These are phyloP conservation scores for Rhizopogon vulgaris DNA, from an alignment of 768 basidiomycete genomes.

Conservation along the genomic window DNA sequence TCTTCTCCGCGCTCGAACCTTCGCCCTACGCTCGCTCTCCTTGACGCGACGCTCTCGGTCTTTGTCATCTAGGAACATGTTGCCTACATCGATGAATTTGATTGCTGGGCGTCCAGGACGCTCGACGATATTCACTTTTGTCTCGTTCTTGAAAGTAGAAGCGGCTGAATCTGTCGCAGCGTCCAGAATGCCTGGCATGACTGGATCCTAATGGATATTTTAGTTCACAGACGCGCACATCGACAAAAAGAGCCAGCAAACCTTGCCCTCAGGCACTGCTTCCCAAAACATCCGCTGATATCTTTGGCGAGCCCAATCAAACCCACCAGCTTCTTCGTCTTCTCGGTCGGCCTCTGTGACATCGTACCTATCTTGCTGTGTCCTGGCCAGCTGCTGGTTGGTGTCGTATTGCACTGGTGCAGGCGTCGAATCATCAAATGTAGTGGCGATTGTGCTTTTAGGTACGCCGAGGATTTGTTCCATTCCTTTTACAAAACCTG, in stretches of 20 bases:
- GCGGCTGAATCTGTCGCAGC: conserved; percentile 36
- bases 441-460: conserved; percentile 11
- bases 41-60: conserved; percentile 46
- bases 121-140: conserved; percentile 32
- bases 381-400: not conserved
- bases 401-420: conserved; percentile 4
- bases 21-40: conserved; percentile 42
- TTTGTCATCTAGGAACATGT: conserved; percentile 56
- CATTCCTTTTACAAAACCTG: conserved; percentile 78
- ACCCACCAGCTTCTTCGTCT: conserved; percentile 44
- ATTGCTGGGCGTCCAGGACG: conserved; percentile 46
- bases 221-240: not conserved
- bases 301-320: conserved; percentile 51
- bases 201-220: conserved; percentile 40
- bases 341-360: conserved; percentile 56
- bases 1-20: conserved; percentile 23
- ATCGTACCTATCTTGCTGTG: conserved; percentile 32
- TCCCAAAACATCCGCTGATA: conserved; percentile 80
- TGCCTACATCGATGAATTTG: conserved; percentile 70
- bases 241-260: conserved; percentile 24
- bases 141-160: conserved; percentile 30
- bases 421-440: conserved; percentile 1
- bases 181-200: conserved; percentile 53
- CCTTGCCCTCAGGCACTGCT: conserved; percentile 63
- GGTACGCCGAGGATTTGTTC: conserved; percentile 66